phyloP scores from a whole-genome alignment of 1,139 yeast genomes.

The Lodderomyces beijingensis region DNA sequence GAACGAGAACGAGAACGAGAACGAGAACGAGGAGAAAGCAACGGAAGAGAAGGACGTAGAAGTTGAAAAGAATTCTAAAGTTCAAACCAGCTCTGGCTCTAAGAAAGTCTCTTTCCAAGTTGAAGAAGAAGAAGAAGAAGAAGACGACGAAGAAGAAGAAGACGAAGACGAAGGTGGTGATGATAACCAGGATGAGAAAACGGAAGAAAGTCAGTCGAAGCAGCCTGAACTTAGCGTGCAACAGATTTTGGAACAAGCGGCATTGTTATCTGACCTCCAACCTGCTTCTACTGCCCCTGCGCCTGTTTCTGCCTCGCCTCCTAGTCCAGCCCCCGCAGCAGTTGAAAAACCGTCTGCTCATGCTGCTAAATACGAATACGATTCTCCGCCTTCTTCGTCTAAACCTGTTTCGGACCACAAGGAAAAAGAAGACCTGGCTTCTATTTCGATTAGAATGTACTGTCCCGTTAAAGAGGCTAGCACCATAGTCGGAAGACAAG shows the following conservation, averaged over 20 bases:
- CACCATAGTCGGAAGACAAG: constrained; percentile 71
- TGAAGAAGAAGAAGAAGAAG: too few relatives aligned
- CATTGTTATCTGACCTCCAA: constrained; percentile 1
- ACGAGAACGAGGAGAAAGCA: not conserved
- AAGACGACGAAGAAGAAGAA: too few relatives aligned
- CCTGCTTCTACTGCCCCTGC: constrained; percentile 1
- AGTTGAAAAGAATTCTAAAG: constrained; percentile 4
- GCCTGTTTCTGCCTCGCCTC: not conserved
- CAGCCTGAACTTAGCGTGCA: constrained; percentile 1
- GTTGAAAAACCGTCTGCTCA: not conserved
- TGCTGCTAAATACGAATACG: not conserved
- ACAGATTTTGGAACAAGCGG: constrained; percentile 4
- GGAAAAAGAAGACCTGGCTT: constrained; percentile 45
- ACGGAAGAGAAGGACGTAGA: constrained; percentile 1
- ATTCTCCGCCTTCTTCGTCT: constrained; percentile 11
- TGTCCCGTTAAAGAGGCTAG: constrained; percentile 79
- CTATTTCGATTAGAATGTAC: constrained; percentile 66
- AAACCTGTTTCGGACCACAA: constrained; percentile 25
- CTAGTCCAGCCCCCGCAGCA: not conserved
- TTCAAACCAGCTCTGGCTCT: constrained; percentile 1
- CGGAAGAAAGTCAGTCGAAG: not conserved
- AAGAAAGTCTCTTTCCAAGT: too few relatives aligned
- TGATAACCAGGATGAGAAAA: constrained; percentile 1
- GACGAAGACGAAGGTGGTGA: constrained; percentile 1
- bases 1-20: not conserved